A percentile compares a stretch with the other conserved stretches of the same genome.
Evolutionary conservation across 148 eudicot species (phyloP).

Genomic region (Arbutus unedo): DNA sequence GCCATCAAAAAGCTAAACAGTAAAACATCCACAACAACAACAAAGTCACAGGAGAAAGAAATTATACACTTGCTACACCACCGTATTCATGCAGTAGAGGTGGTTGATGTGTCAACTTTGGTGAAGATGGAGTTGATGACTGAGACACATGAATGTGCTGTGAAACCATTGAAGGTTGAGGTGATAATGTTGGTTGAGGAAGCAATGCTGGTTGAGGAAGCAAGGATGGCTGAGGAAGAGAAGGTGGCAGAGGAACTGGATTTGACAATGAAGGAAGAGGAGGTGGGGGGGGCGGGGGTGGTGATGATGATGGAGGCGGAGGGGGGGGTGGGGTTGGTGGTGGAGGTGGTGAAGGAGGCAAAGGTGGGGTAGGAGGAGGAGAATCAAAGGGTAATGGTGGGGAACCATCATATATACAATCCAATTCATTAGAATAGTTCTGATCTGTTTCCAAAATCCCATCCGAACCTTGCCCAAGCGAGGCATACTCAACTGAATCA

Average conservation of each 20-base stretch:
- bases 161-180: conserved; percentile 29
- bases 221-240: conserved; percentile 23
- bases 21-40: background rate
- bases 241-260: conserved; percentile 25
- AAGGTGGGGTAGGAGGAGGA: conserved; percentile 82
- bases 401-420: conserved; percentile 49
- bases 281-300: conserved; percentile 30
- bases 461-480: conserved; percentile 27
- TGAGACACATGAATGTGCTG: conserved; percentile 39
- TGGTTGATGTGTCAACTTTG: conserved; percentile 27
- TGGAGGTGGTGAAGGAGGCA: conserved; percentile 77
- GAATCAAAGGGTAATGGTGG: conserved; percentile 74
- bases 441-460: conserved; percentile 26
- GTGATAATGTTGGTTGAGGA: conserved; percentile 30
- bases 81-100: conserved; percentile 30
- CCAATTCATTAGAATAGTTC: conserved; percentile 23
- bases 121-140: conserved; percentile 34
- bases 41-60: background rate
- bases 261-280: conserved; percentile 29
- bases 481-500: conserved; percentile 26
- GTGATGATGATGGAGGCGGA: conserved; percentile 37
- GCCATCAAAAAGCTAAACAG: background rate
- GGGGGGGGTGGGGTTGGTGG: conserved; percentile 42
- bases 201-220: conserved; percentile 23
- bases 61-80: conserved; percentile 37